Conservation (phyloP, 441 rosid genomes). For the Euphorbia schlechtendalii region DNA sequence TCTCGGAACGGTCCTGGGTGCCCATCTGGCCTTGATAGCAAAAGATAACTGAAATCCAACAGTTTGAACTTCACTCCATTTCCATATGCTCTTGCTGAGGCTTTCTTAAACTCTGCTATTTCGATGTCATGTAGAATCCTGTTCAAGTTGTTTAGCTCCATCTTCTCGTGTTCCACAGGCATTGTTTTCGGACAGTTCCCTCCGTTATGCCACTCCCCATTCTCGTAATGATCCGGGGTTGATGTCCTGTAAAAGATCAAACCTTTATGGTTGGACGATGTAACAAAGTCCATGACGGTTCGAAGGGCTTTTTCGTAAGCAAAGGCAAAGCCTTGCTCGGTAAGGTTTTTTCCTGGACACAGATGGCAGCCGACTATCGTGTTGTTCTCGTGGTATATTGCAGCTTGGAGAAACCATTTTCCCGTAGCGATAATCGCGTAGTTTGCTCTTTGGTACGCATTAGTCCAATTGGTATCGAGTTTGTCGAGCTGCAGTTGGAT, state of each 20-base stretch:
- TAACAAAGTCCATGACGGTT: constrained; percentile 50
- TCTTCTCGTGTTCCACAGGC: constrained; percentile 37
- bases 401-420: constrained; percentile 83
- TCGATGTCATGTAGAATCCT: constrained; percentile 53
- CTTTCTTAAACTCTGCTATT: constrained; percentile 46
- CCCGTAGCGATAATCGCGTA: constrained; percentile 73
- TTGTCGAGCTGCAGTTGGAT: constrained; percentile 72
- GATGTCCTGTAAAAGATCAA: constrained; percentile 61
- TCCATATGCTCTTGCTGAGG: constrained; percentile 33
- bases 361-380: constrained; percentile 64
- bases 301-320: constrained; percentile 60
- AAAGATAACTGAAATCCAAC: constrained; percentile 65
- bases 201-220: constrained; percentile 91
- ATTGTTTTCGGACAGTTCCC: constrained; percentile 54
- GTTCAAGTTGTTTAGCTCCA: constrained; percentile 48
- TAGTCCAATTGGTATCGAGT: constrained; percentile 70
- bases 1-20: constrained; percentile 84
- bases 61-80: constrained; percentile 52
- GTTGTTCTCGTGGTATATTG: constrained; percentile 67
- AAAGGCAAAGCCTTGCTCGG: constrained; percentile 60
- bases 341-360: constrained; percentile 53
- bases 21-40: constrained; percentile 73
- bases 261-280: constrained; percentile 47
- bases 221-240: constrained; percentile 87
- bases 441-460: constrained; percentile 41